Evolutionary conservation across 2,329 filamentous ascomycete genomes (phyloP), one percentile per base, ranked within the genome.

Genomic region (Cyphellophora europaea): DNA sequence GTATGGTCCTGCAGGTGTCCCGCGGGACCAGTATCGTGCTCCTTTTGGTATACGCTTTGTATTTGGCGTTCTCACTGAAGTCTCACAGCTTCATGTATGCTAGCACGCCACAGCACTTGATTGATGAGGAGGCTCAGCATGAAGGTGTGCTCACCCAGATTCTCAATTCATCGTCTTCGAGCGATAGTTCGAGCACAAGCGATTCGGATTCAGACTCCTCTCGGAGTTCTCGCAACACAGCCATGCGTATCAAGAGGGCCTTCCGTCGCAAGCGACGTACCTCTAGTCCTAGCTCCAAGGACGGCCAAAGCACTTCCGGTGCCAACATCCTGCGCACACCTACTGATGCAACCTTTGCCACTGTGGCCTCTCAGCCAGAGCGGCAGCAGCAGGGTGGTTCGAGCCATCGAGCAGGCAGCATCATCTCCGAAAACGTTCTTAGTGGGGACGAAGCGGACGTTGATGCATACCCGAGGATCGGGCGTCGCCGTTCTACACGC

Each of bases 51-150:
- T 94, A 94, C 55, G 62, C 78, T 30, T 63, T 93, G 12, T 94
- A 93, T 53, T 72, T 94, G 19, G 54, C 93, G 13, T 94, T 94
- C 60, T 87, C 93, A 63, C 74, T 94, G 41, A 93, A 93, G 60
- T 91, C 86, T 2, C 87, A 94, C 54, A 74, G 84, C 6, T 93
- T 93, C 61, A 78, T 94, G 66, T 93, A 94, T 49, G 82, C 87
- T 58, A 91, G 86, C 47, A 94, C 84, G 4, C 88, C 88, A 6
- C 87, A 94, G 61, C 80, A 88, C 49, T 82, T 93, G 41, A 91
- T 95, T 44, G 88, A 95, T 48, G 86, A 91, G 50, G 88, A 94
- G 55, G 79, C 85, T 0, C n/a, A n/a, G n/a, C 81, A 85, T 30
- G 88, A 88, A 14, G 88, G 88, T 44, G 79, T 91, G 1, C 72